Evolutionary conservation across 768 basidiomycete species (phyloP).

Genomic region (Trametes cingulata): DNA sequence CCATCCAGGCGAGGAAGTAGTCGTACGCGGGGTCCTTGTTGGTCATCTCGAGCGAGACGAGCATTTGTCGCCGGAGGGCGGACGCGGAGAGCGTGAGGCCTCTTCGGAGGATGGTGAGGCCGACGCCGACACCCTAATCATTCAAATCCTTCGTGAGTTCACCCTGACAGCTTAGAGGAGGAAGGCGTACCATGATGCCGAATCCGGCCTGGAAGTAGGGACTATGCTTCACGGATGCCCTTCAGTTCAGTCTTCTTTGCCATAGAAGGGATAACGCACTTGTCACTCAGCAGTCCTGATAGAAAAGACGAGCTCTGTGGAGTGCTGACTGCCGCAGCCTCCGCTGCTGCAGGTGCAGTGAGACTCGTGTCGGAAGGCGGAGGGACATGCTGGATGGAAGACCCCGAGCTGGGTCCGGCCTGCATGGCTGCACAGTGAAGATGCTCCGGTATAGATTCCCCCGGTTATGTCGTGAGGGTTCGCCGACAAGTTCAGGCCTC

Average conservation of each 20-base stretch:
- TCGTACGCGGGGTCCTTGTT: conserved; percentile 94
- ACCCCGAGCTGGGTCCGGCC: background rate
- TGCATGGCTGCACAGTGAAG: background rate
- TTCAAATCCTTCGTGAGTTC: background rate
- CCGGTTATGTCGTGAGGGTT: no score
- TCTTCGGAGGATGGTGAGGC: conserved; percentile 72
- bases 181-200: conserved; percentile 80
- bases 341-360: background rate
- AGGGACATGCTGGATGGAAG: background rate
- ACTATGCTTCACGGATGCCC: conserved; percentile 44
- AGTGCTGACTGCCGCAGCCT: background rate
- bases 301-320: conserved; percentile 16
- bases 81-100: conserved; percentile 66
- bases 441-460: no score
- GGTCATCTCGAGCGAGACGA: conserved; percentile 94
- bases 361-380: background rate
- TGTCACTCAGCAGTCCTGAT: conserved; percentile 27
- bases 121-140: conserved; percentile 85
- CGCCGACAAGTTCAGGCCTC: background rate
- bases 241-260: conserved; percentile 4
- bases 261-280: conserved; percentile 20
- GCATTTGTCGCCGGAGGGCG: conserved; percentile 82
- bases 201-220: conserved; percentile 98
- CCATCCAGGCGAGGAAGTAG: conserved; percentile 98
- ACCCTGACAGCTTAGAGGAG: background rate